A percentile compares a stretch with the other conserved stretches of the same genome.
phyloP scores from a whole-genome alignment of 1,284 basidiomycete species.

The Lignosus rhinocerotis region DNA sequence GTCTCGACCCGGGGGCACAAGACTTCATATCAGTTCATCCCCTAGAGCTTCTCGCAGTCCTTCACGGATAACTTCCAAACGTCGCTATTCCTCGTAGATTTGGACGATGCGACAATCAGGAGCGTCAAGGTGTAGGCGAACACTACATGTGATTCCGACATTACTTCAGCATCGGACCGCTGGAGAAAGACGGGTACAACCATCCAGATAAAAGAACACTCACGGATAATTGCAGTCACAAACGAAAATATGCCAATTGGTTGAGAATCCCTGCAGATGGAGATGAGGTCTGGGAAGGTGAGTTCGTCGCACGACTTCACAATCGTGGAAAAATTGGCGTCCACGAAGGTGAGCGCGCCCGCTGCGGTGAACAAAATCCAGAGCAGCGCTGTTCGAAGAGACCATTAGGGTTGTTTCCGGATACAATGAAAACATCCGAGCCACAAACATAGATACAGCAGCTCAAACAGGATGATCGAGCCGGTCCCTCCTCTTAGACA shows the following conservation, averaged over 20 bases:
- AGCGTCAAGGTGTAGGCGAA: neutral
- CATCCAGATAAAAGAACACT: neutral
- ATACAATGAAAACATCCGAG: no score
- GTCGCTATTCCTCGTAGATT: neutral
- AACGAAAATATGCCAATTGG: neutral
- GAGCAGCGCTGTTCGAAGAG: conserved; percentile 3
- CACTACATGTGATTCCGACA: neutral
- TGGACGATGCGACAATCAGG: neutral
- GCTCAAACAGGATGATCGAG: conserved; percentile 8
- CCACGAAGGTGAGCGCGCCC: neutral
- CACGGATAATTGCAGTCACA: neutral
- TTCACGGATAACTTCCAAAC: neutral
- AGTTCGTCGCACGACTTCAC: neutral
- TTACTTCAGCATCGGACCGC: neutral
- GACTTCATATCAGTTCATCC: no score
- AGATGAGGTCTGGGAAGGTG: neutral
- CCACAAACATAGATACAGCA: conserved; percentile 9
- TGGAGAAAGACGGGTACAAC: neutral
- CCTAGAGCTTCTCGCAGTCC: neutral
- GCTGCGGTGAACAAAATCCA: neutral
- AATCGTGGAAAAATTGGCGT: neutral
- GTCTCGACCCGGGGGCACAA: no score
- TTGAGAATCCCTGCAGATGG: neutral
- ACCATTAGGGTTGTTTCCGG: neutral
- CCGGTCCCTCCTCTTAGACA: neutral